Conservation (phyloP, 1,284 basidiomycete species). For the Inonotus hispidus region DNA sequence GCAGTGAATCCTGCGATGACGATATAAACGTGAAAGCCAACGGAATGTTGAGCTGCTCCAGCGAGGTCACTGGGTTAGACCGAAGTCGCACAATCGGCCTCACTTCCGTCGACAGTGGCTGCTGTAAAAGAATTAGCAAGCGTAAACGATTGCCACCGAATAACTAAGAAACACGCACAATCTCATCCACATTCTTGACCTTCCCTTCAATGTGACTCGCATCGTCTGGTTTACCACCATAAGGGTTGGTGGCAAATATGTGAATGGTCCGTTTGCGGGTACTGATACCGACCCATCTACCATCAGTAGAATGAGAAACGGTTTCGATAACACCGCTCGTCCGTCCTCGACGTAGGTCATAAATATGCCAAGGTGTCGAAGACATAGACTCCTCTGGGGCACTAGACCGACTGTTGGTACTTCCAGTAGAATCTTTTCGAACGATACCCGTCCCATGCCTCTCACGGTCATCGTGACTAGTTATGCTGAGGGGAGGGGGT, state of each 20-base stretch:
- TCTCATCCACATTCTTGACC: conserved; percentile 48
- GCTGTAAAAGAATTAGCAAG: conserved; percentile 27
- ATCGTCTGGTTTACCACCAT: conserved; percentile 63
- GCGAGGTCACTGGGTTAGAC: conserved; percentile 29
- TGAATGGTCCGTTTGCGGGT: conserved; percentile 63
- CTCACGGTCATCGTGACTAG: conserved; percentile 10
- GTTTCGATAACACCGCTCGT: conserved; percentile 61
- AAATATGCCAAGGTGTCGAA: conserved; percentile 51
- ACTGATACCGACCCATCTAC: conserved; percentile 66
- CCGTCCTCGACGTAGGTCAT: conserved; percentile 65
- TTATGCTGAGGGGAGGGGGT: background rate
- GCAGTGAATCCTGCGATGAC: conserved; percentile 32
- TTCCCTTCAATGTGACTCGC: conserved; percentile 56
- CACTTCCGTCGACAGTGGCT: conserved; percentile 50
- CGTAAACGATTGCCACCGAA: background rate
- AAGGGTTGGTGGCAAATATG: conserved; percentile 72
- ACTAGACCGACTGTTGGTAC: conserved; percentile 1
- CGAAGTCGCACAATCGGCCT: conserved; percentile 55
- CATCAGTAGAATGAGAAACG: conserved; percentile 56
- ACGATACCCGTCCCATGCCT: conserved; percentile 10
- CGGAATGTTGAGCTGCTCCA: conserved; percentile 34
- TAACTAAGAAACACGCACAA: conserved; percentile 36
- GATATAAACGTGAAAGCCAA: conserved; percentile 54
- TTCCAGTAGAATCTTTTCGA: conserved; percentile 10
- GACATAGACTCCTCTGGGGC: conserved; percentile 20